Conservation (phyloP, 129 eudicot genomes). For the Apium graveolens region DNA sequence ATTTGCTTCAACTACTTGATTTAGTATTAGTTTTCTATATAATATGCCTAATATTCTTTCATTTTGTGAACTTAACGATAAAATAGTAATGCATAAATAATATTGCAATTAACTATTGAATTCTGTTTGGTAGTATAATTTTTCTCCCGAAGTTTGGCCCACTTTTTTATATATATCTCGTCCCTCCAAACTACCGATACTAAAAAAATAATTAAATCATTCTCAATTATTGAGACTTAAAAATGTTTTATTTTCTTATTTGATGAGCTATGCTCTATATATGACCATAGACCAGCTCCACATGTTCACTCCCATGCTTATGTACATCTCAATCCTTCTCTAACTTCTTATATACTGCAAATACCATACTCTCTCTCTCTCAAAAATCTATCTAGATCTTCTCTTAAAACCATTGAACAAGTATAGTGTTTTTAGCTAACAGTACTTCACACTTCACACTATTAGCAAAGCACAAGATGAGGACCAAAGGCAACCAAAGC, state of each 20-base stretch:
- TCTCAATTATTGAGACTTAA: neutral
- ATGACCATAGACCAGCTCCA: neutral
- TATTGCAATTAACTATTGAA: neutral
- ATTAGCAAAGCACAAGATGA: conserved; percentile 2
- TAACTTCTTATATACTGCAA: neutral
- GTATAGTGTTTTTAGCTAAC: neutral
- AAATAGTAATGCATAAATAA: no score
- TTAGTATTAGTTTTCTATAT: neutral
- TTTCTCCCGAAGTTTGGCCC: neutral
- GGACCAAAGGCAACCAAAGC: conserved; percentile 14
- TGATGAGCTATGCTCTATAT: neutral
- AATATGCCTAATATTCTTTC: no score
- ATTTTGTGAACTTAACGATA: no score
- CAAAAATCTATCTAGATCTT: neutral
- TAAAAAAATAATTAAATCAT: neutral
- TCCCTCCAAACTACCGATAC: neutral
- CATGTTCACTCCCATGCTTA: neutral
- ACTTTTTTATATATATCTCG: neutral
- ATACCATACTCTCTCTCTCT: neutral
- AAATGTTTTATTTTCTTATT: neutral
- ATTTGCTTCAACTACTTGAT: neutral
- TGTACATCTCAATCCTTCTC: neutral
- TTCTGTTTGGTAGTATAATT: neutral
- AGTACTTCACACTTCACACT: no score
- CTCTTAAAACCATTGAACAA: neutral